A percentile compares a stretch with the other conserved stretches of the same genome.
Conservation (phyloP, 139 green algal genomes). For the Chlamydomonas sp. region DNA sequence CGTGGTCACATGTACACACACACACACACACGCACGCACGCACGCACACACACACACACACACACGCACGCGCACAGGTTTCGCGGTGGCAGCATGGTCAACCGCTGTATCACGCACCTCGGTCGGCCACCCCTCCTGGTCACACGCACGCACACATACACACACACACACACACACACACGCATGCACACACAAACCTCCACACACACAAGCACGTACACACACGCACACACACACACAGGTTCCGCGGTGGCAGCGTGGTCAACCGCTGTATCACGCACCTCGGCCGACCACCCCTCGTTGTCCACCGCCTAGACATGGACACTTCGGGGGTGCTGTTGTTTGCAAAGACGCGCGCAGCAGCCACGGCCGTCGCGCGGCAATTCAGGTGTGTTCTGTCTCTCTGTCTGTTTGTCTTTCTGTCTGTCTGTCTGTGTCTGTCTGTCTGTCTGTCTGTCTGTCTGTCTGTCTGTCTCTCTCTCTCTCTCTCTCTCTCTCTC, state of each 20-base stretch:
- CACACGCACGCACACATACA: background rate
- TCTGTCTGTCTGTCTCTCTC: background rate
- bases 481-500: background rate
- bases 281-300: slow-evolving; percentile 24
- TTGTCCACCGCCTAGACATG: slow-evolving; percentile 56
- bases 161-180: background rate
- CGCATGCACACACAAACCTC: no score
- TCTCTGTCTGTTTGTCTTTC: background rate
- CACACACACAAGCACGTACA: background rate
- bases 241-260: slow-evolving; percentile 48
- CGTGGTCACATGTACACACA: slow-evolving; percentile 47
- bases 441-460: background rate
- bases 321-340: slow-evolving; percentile 73
- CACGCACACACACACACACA: background rate
- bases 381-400: slow-evolving; percentile 58
- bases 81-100: slow-evolving; percentile 66
- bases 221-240: background rate
- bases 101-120: slow-evolving; percentile 59
- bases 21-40: no score
- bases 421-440: background rate
- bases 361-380: slow-evolving; percentile 46
- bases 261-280: slow-evolving; percentile 68
- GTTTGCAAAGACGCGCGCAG: slow-evolving; percentile 57
- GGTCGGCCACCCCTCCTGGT: slow-evolving; percentile 14
- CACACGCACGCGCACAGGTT: background rate